Conservation (phyloP, 352 stramenopile species). For the Globisporangium emineosum region DNA sequence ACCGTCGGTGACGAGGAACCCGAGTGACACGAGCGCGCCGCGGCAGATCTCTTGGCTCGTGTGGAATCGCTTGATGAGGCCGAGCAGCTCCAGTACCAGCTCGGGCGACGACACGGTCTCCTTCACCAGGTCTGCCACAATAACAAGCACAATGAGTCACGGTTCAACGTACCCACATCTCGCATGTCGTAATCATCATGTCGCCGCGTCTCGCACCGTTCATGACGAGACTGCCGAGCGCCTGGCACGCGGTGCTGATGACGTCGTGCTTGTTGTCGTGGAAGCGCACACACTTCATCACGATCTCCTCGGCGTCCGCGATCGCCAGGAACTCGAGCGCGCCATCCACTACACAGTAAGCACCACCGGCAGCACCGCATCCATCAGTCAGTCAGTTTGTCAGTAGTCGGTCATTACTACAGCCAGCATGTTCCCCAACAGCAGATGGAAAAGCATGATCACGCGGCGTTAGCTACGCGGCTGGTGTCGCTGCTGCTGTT, state of each 20-base stretch:
- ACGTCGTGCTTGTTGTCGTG: slow-evolving; percentile 77
- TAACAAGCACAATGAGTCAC: neutral
- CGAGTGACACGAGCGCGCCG: slow-evolving; percentile 46
- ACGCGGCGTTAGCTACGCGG: neutral
- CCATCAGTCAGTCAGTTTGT: neutral
- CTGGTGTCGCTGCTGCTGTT: neutral
- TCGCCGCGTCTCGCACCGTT: slow-evolving; percentile 60
- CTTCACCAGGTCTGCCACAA: slow-evolving; percentile 53
- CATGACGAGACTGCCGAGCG: slow-evolving; percentile 66
- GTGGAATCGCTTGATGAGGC: slow-evolving; percentile 54
- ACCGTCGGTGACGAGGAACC: slow-evolving; percentile 72
- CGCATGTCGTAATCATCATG: neutral
- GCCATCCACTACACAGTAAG: slow-evolving; percentile 40
- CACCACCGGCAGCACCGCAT: neutral
- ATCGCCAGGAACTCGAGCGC: slow-evolving; percentile 67
- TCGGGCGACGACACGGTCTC: slow-evolving; percentile 49
- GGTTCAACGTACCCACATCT: neutral
- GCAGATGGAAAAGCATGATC: slow-evolving; percentile 5
- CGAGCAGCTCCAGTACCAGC: slow-evolving; percentile 52
- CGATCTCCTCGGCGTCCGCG: slow-evolving; percentile 46
- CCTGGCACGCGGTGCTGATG: slow-evolving; percentile 55
- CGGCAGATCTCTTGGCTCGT: slow-evolving; percentile 47
- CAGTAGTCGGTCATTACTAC: neutral
- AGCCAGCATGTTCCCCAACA: neutral
- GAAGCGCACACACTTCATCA: slow-evolving; percentile 73